Conservation (phyloP, 2,329 filamentous ascomycete genomes). For the Fusarium luffae region DNA sequence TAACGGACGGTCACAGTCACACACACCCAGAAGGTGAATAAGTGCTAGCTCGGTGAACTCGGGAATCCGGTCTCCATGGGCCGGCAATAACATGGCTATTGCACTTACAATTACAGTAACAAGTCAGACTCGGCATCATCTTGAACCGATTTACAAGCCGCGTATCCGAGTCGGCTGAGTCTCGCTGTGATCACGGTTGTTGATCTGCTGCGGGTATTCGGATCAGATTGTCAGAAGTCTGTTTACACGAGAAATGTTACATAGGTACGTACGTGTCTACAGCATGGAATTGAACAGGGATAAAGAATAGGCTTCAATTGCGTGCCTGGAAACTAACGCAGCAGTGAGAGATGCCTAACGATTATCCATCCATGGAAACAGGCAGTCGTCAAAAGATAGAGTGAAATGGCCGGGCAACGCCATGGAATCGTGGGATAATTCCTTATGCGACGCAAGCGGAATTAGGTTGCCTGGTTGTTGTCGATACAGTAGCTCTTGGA, state of each 20-base stretch:
- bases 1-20: constrained; percentile 3
- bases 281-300: neutral
- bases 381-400: constrained; percentile 16
- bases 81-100: constrained; percentile 28
- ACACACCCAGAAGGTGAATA: neutral
- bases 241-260: constrained; percentile 1
- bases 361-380: constrained; percentile 8
- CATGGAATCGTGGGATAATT: constrained; percentile 6
- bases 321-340: constrained; percentile 24
- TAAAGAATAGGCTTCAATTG: constrained; percentile 3
- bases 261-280: neutral
- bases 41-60: constrained; percentile 25
- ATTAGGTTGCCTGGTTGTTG: constrained; percentile 9
- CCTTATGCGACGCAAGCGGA: constrained; percentile 5
- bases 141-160: constrained; percentile 33
- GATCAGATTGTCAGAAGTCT: constrained; percentile 5
- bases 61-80: constrained; percentile 12
- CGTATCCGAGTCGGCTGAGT: constrained; percentile 21
- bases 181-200: constrained; percentile 5
- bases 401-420: constrained; percentile 14
- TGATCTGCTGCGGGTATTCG: constrained; percentile 16
- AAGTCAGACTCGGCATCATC: constrained; percentile 22
- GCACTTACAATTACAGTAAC: neutral
- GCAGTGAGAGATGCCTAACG: constrained; percentile 7
- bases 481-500: neutral